Evolutionary conservation across 805 yeast species (phyloP), one percentile per base, ranked within the genome.

Genomic region (Saccharomycopsis vini): DNA sequence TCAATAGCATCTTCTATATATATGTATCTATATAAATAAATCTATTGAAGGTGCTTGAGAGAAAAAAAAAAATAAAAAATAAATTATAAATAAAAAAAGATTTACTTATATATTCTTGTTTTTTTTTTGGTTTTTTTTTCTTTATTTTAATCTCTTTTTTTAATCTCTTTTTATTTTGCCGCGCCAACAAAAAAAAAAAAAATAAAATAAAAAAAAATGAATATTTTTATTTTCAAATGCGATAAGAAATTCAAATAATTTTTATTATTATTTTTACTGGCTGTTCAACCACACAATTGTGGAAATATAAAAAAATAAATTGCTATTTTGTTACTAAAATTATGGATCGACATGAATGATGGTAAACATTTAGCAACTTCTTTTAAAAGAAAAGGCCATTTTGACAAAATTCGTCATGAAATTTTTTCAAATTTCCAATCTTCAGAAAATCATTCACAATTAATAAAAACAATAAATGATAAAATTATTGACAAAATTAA

Each of bases 381-480:
- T 9, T 48, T 42, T 21, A 48, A 48, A 33, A 15, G 51, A 10
- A 41, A 39, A 21, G 51, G 51, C 13, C 36, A 35, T 20, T 48
- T 48, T 33, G 51, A 48, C 35, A 34, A 31, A 12, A 23, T 38
- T 30, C 31, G 51, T 12, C 29, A 45, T 12, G 24, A 35, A 3
- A 23, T 48, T 9, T 48, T 45, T 28, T 31, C 20, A 13, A 21
- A 26, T 3, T 44, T 44, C 30, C 16, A 29, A 18, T 15, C 16
- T 7, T 15, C 44, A n/a, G 39, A 13, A 4, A 18, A 6, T 5
- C 6, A 33, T 10, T 4, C 28, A 18, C 19, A 15, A n/a, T 9
- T 3, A 16, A 15, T 39, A 9, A n/a, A 28, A 19, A 7, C 7
- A 7, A n/a, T 42, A 3, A 29, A 37, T 9, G 41, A 42, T 9